Evolutionary conservation across 1,284 basidiomycete genomes (phyloP).

Genomic region (Golubevia sp.): DNA sequence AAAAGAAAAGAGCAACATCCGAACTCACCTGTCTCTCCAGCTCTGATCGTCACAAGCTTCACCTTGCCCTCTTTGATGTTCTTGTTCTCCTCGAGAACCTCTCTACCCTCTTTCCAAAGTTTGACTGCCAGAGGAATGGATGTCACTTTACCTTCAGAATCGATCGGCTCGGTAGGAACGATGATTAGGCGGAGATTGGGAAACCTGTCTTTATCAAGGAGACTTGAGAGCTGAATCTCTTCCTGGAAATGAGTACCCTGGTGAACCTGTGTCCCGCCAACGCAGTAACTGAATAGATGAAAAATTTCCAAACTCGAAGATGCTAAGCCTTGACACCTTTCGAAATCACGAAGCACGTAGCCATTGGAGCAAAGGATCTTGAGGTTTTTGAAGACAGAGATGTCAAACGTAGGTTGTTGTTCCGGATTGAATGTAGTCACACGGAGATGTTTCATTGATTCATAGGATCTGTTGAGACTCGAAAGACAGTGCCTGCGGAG

Average conservation of each 20-base stretch:
- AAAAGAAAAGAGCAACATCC: neutral
- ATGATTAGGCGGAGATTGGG: neutral
- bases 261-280: neutral
- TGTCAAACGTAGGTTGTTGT: too few species aligned
- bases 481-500: too few species aligned
- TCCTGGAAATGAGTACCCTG: neutral
- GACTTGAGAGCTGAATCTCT: neutral
- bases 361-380: too few species aligned
- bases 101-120: neutral
- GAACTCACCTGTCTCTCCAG: neutral
- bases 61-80: neutral
- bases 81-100: neutral
- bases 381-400: too few species aligned
- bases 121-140: neutral
- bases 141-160: neutral
- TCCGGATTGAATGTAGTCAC: too few species aligned
- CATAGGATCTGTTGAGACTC: too few species aligned
- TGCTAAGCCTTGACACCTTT: neutral
- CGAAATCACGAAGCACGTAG: too few species aligned
- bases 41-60: neutral
- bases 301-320: neutral
- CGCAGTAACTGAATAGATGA: neutral
- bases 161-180: neutral
- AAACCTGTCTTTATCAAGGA: neutral
- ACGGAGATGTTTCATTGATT: too few species aligned